phyloP scores from a whole-genome alignment of 306 rosid genomes.

The Dryas octopetala region DNA sequence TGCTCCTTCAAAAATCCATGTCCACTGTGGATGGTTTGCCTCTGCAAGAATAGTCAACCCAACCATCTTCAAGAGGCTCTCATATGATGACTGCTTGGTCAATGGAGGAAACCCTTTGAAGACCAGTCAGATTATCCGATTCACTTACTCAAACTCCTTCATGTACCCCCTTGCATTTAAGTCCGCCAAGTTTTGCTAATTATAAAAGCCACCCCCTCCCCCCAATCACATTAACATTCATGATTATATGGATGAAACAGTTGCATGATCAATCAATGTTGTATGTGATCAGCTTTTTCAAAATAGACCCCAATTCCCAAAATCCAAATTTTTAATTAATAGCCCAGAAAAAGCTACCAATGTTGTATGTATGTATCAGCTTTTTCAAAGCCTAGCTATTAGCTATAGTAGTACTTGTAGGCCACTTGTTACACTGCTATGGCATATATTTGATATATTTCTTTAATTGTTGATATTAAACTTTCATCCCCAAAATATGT shows the following conservation, averaged over 20 bases:
- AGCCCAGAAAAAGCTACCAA: background rate
- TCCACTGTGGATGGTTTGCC: constrained; percentile 80
- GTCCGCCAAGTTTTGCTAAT: constrained; percentile 58
- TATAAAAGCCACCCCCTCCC: no score
- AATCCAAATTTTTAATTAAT: background rate
- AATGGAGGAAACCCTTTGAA: constrained; percentile 57
- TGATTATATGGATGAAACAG: no score
- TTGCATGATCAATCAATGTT: no score
- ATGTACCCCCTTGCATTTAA: constrained; percentile 59
- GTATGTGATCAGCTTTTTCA: no score
- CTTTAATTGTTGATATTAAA: background rate
- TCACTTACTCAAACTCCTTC: constrained; percentile 63
- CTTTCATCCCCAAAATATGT: background rate
- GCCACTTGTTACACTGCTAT: background rate
- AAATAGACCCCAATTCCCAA: background rate
- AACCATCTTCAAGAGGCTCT: constrained; percentile 56
- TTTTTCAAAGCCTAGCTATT: background rate
- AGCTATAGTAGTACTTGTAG: background rate
- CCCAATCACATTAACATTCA: no score
- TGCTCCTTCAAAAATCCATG: constrained; percentile 53
- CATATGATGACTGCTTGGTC: constrained; percentile 65
- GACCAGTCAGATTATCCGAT: constrained; percentile 45
- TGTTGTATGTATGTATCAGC: background rate
- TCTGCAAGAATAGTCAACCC: constrained; percentile 58
- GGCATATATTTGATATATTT: no score